These are phyloP conservation scores for Sclerospora graminicola DNA, from an alignment of 352 stramenopile species.

Conservation along the genomic window DNA sequence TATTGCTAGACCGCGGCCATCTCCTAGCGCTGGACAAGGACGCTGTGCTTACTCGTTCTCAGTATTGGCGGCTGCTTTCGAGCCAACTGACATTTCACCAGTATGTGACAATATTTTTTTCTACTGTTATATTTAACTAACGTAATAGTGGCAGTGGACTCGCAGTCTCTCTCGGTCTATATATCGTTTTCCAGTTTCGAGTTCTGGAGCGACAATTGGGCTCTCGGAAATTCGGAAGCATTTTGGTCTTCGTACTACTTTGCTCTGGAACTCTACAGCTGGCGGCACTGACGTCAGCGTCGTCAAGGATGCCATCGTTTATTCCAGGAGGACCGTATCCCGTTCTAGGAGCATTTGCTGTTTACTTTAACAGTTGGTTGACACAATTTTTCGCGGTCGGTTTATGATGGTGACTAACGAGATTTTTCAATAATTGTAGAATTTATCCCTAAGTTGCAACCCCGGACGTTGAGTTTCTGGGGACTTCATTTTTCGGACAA, in stretches of 20 bases:
- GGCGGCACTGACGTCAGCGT: slow-evolving; percentile 30
- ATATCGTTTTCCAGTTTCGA: slow-evolving; percentile 81
- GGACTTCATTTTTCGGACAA: slow-evolving; percentile 80
- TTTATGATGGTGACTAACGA: not conserved
- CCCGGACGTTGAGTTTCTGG: slow-evolving; percentile 27
- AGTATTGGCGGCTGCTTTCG: slow-evolving; percentile 63
- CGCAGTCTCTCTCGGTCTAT: slow-evolving; percentile 67
- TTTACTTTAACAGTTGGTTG: slow-evolving; percentile 77
- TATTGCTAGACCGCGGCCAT: slow-evolving; percentile 49
- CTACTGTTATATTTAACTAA: slow-evolving; percentile 6
- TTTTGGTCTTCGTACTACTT: slow-evolving; percentile 52
- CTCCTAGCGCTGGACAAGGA: slow-evolving; percentile 45
- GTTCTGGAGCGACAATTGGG: slow-evolving; percentile 76
- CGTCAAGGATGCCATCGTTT: slow-evolving; percentile 26
- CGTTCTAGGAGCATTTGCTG: slow-evolving; percentile 53
- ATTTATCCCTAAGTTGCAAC: slow-evolving; percentile 67
- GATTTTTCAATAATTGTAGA: slow-evolving; percentile 22
- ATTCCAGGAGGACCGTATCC: slow-evolving; percentile 61
- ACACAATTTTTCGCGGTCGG: not conserved
- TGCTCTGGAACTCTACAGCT: slow-evolving; percentile 40
- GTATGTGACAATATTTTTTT: slow-evolving; percentile 18
- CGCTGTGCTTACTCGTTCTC: slow-evolving; percentile 36
- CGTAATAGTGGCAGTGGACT: slow-evolving; percentile 37
- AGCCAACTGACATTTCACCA: slow-evolving; percentile 71
- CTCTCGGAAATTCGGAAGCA: slow-evolving; percentile 77